A percentile compares a stretch with the other conserved stretches of the same genome.
Evolutionary conservation across 805 yeast species (phyloP).

Genomic region (Saturnispora serradocipensis): DNA sequence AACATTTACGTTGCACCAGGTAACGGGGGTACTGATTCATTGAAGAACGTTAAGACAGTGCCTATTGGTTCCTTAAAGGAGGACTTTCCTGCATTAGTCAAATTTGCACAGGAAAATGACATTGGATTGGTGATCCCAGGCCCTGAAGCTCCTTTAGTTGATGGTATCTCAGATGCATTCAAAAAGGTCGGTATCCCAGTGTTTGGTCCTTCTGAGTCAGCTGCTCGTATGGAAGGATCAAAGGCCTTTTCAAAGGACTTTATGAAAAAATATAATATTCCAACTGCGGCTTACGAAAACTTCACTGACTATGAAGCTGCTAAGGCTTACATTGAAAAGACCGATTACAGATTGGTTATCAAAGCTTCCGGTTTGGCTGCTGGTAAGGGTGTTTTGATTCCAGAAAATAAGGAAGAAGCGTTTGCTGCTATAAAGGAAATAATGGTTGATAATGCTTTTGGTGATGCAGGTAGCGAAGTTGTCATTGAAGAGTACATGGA

Average conservation of each 20-base stretch:
- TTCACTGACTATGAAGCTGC: conserved; percentile 76
- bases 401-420: conserved; percentile 78
- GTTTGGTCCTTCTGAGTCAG: conserved; percentile 89
- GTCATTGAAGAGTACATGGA: conserved; percentile 94
- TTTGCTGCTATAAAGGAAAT: conserved; percentile 71
- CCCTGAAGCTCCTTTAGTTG: conserved; percentile 98
- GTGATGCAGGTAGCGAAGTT: conserved; percentile 88
- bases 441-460: conserved; percentile 85
- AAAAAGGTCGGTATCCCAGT: conserved; percentile 83
- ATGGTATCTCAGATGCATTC: conserved; percentile 74
- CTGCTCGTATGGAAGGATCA: conserved; percentile 95
- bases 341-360: conserved; percentile 73
- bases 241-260: conserved; percentile 90
- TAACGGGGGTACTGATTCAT: conserved; percentile 79
- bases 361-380: conserved; percentile 98
- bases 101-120: conserved; percentile 61
- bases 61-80: conserved; percentile 53
- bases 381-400: conserved; percentile 96
- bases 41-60: conserved; percentile 57
- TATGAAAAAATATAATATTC: conserved; percentile 86
- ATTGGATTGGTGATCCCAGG: conserved; percentile 86
- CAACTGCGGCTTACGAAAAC: conserved; percentile 86
- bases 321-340: conserved; percentile 51
- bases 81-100: conserved; percentile 62
- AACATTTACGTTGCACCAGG: conserved; percentile 92